Base-by-base conservation (phyloP, 2,329 filamentous ascomycete genomes). In the Chrysoporthe cubensis region DNA sequence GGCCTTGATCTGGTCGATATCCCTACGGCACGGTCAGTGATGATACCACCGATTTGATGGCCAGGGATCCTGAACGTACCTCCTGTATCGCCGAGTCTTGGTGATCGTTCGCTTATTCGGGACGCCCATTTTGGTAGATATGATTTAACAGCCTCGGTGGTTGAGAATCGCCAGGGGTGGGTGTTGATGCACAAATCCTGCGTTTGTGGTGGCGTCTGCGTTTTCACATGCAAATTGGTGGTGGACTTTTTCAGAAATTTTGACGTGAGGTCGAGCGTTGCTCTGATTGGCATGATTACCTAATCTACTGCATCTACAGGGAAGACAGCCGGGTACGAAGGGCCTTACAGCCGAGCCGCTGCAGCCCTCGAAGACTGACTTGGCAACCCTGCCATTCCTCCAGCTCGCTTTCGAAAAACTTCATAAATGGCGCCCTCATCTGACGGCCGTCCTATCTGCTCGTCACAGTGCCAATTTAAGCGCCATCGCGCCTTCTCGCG, bases 1-100 rank as follows among this genome's bases (percentile, higher is more conserved):
- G 72, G 89, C 88, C 76, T 94, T 89, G 79, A 98, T 89, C 81
- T 98, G 94, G 80, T 99, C 96, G 75, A 97, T 85, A 79, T 97
- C 95, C 79, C 96, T 96, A 75, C 3, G 58, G 21, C 26, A 46
- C 63, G 66, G 71, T 73, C 64, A 73, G 66, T 67, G 65, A 50
- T 52, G 40, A 52, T 11, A 14, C 50, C 50, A 54, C 16, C 26
- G 57, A 52, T 32, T 13, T 43, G 42, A 66, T 62, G 60, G 46
- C 50, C 21, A 37, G 62, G 46, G 54, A 14, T 52, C 32, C 43
- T 18, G 3, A 58, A 50, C 56, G 13, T 80, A 90, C 90, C 90
- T 88, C 26, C 86, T 88, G 75, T 89, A 87, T 71, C 91, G 86
- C 79, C 92, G 87, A 3, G 91, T 94, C 81, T 94, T 94, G 66